Conservation (phyloP, 2,329 filamentous ascomycete species). For the Seiridium cupressi region DNA sequence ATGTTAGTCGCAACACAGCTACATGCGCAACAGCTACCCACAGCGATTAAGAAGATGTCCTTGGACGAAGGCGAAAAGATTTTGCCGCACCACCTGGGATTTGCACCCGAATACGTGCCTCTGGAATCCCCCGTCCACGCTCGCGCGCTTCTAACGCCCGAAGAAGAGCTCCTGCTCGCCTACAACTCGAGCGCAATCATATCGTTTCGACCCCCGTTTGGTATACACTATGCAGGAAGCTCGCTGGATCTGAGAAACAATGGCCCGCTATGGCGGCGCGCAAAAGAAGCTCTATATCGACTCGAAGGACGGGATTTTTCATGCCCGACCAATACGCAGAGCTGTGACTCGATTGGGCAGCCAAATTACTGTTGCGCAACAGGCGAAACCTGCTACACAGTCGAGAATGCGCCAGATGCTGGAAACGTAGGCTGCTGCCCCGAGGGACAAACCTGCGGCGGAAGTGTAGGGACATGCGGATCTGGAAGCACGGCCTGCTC, state of each 20-base stretch:
- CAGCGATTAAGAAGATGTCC: conserved; percentile 71
- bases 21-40: conserved; percentile 41
- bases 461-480: conserved; percentile 60
- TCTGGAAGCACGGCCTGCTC: conserved; percentile 64
- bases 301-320: conserved; percentile 58
- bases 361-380: conserved; percentile 71
- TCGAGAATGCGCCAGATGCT: conserved; percentile 56
- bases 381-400: conserved; percentile 64
- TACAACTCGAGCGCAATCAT: conserved; percentile 31
- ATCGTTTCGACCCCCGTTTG: conserved; percentile 49
- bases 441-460: conserved; percentile 59
- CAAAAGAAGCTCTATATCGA: conserved; percentile 43
- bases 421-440: conserved; percentile 77
- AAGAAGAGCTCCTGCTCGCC: conserved; percentile 25
- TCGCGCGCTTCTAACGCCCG: conserved; percentile 21
- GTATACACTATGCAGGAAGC: conserved; percentile 37
- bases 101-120: conserved; percentile 27
- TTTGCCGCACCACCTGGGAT: conserved; percentile 63
- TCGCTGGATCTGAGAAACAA: conserved; percentile 14
- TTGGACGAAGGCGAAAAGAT: conserved; percentile 72
- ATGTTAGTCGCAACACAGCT: conserved; percentile 41
- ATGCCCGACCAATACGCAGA: conserved; percentile 65
- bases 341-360: conserved; percentile 62
- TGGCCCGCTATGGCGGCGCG: conserved; percentile 37
- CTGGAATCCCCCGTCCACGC: conserved; percentile 29